Percentiles rank a stretch among this genome's conserved stretches.
Conservation (phyloP, 352 stramenopile species). For the Nothophytophthora sp. region DNA sequence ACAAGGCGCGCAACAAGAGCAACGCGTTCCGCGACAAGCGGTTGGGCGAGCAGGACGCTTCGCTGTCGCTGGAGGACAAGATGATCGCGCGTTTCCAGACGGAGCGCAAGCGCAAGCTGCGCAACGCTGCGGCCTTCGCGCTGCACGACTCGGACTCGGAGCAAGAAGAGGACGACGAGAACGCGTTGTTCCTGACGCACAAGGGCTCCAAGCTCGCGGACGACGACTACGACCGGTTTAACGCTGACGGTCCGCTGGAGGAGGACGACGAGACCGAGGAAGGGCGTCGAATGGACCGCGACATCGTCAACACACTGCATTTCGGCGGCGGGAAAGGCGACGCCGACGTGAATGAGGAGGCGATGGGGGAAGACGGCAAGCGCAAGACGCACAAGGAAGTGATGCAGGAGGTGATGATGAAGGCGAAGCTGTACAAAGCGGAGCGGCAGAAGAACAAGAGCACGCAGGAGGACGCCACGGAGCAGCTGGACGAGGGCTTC, state of each 20-base stretch:
- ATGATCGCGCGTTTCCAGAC: slow-evolving; percentile 92
- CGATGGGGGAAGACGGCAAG: slow-evolving; percentile 27
- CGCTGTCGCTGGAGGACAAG: slow-evolving; percentile 91
- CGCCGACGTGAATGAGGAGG: slow-evolving; percentile 8
- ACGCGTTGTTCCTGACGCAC: slow-evolving; percentile 76
- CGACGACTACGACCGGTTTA: slow-evolving; percentile 74
- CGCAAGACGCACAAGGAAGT: slow-evolving; percentile 90
- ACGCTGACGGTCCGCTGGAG: slow-evolving; percentile 46
- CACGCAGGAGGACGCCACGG: slow-evolving; percentile 75
- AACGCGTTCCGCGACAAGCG: slow-evolving; percentile 90
- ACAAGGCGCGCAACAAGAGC: slow-evolving; percentile 80
- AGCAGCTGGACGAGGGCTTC: slow-evolving; percentile 78
- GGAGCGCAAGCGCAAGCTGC: slow-evolving; percentile 86
- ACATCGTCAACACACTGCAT: slow-evolving; percentile 87
- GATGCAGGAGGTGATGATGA: slow-evolving; percentile 92
- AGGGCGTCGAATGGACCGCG: slow-evolving; percentile 63
- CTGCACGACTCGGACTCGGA: slow-evolving; percentile 83
- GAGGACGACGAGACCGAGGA: slow-evolving; percentile 81
- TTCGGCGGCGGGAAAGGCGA: slow-evolving; percentile 68
- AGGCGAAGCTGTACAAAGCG: slow-evolving; percentile 90
- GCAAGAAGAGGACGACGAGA: slow-evolving; percentile 59
- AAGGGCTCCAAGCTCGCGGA: slow-evolving; percentile 66
- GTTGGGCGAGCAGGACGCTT: slow-evolving; percentile 81
- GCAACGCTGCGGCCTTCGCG: slow-evolving; percentile 70
- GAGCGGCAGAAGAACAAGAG: slow-evolving; percentile 88